Conservation (phyloP, 1,139 yeast species). For the Eremothecium coryli region DNA sequence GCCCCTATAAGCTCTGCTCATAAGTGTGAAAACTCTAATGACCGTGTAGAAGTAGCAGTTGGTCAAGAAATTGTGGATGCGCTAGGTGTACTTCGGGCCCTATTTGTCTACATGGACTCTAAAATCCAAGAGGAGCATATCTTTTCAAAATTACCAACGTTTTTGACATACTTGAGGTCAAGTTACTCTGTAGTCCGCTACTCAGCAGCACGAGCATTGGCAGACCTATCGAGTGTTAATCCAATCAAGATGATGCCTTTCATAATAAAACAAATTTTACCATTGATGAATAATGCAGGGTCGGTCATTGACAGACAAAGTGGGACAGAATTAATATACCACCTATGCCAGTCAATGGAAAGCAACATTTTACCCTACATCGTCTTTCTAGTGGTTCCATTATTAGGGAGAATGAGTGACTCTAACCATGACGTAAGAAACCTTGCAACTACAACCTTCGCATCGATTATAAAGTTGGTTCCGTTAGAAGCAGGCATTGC, state of each 20-base stretch:
- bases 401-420: constrained; percentile 96
- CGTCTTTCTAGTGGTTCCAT: constrained; percentile 91
- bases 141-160: constrained; percentile 37
- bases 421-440: constrained; percentile 82
- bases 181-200: constrained; percentile 74
- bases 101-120: constrained; percentile 53
- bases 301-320: constrained; percentile 79
- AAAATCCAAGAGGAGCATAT: constrained; percentile 42
- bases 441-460: constrained; percentile 92
- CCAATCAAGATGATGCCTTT: constrained; percentile 72
- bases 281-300: constrained; percentile 76
- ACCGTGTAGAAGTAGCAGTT: constrained; percentile 33
- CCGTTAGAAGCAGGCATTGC: constrained; percentile 97
- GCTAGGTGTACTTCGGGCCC: constrained; percentile 68
- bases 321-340: constrained; percentile 84
- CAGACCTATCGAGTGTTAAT: constrained; percentile 65
- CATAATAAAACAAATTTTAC: constrained; percentile 68
- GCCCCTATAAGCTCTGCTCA: constrained; percentile 43
- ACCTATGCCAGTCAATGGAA: constrained; percentile 79
- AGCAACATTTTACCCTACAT: constrained; percentile 85
- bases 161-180: constrained; percentile 59
- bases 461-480: constrained; percentile 86
- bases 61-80: constrained; percentile 88
- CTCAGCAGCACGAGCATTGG: constrained; percentile 84
- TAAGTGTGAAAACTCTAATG: constrained; percentile 31